These are phyloP conservation scores for Selaginella tamariscina DNA, from an alignment of 75 land plant genomes.

Conservation along the genomic window DNA sequence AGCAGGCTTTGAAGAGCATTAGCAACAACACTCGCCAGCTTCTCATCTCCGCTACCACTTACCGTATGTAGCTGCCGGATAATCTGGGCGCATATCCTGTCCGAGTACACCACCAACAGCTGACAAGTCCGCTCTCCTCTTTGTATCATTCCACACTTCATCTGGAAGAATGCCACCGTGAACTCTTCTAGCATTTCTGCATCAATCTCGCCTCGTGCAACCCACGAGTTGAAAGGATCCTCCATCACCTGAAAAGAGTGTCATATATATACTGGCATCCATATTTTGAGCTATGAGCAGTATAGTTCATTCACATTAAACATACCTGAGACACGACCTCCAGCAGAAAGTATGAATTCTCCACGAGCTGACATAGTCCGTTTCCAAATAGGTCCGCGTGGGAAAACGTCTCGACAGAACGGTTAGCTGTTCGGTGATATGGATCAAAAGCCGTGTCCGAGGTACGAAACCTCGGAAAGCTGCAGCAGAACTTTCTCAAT, in stretches of 20 bases:
- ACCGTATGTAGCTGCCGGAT: neutral
- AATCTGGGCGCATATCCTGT: neutral
- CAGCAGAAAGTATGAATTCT: neutral
- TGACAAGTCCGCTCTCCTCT: neutral
- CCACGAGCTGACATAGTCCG: neutral
- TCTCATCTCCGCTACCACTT: neutral
- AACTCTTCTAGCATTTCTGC: neutral
- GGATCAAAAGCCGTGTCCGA: neutral
- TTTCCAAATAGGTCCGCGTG: neutral
- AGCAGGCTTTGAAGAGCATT: neutral
- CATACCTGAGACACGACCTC: neutral
- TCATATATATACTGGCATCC: too few relatives aligned
- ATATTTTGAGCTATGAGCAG: too few relatives aligned
- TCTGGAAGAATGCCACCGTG: neutral
- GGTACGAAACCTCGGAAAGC: neutral
- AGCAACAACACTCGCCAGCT: neutral
- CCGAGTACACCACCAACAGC: neutral
- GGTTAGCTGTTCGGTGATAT: neutral
- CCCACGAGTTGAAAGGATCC: neutral
- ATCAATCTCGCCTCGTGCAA: neutral
- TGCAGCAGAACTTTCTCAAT: neutral
- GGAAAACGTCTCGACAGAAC: neutral
- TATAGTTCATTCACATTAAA: too few relatives aligned
- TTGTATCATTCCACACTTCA: neutral
- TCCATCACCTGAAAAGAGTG: too few relatives aligned